Conservation (phyloP, 371 early-diverging fungal genomes). For the Apophysomyces sp. region DNA sequence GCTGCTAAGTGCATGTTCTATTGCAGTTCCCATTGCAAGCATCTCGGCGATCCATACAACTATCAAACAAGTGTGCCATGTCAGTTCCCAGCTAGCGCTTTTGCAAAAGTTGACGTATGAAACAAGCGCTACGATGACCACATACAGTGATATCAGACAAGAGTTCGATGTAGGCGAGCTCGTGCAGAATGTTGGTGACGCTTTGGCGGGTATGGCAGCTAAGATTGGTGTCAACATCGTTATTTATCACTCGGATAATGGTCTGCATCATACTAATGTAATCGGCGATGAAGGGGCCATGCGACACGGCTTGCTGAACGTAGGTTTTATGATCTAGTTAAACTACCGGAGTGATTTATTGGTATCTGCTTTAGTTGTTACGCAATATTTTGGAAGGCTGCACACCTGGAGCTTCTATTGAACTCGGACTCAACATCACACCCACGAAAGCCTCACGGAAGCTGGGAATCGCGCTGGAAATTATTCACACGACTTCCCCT, state of each 20-base stretch:
- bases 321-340: constrained; percentile 20
- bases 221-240: constrained; percentile 58
- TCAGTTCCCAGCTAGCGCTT: constrained; percentile 25
- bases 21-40: constrained; percentile 52
- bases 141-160: constrained; percentile 10
- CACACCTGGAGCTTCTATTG: constrained; percentile 56
- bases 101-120: constrained; percentile 9
- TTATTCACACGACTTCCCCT: constrained; percentile 47
- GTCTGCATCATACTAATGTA: constrained; percentile 52
- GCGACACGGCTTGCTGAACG: constrained; percentile 57
- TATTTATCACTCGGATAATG: constrained; percentile 60
- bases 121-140: background rate
- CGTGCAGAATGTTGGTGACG: constrained; percentile 63
- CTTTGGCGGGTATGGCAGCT: constrained; percentile 62
- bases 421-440: constrained; percentile 51
- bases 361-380: constrained; percentile 39
- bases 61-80: constrained; percentile 39
- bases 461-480: constrained; percentile 41
- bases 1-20: constrained; percentile 51
- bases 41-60: constrained; percentile 42
- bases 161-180: constrained; percentile 65
- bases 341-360: background rate
- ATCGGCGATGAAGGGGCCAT: constrained; percentile 59
- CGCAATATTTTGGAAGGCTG: constrained; percentile 57
- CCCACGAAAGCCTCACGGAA: background rate